Conservation (phyloP, 2,329 filamentous ascomycete genomes). For the Lomentospora prolificans region DNA sequence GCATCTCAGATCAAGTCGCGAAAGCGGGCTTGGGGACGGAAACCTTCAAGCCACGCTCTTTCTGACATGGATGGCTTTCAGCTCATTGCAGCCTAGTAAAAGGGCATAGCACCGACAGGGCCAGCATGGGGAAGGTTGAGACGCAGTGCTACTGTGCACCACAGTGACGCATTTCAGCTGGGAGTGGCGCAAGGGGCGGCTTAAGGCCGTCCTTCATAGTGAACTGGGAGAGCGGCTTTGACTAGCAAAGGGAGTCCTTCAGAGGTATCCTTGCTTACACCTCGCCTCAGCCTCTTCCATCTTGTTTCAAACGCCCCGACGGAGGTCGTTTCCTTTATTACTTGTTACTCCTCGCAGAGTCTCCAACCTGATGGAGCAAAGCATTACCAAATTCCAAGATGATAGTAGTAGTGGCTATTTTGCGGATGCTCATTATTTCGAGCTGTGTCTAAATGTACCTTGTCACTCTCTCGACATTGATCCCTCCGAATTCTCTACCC, state of each 20-base stretch:
- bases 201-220: background rate
- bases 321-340: background rate
- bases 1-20: background rate
- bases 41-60: background rate
- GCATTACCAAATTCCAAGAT: no score
- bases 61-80: background rate
- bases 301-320: background rate
- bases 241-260: background rate
- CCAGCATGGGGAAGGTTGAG: no score
- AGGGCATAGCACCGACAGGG: no score
- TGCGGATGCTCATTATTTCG: background rate
- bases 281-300: background rate
- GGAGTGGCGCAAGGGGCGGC: background rate
- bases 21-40: background rate
- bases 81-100: background rate
- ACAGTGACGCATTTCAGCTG: no score
- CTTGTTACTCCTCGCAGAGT: background rate
- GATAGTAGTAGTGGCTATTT: no score
- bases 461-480: background rate
- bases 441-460: background rate
- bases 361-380: no score
- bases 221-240: background rate
- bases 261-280: background rate
- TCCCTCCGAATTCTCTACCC: background rate
- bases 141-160: no score